Evolutionary conservation across 140 eudicot species (phyloP).

Genomic region (Flaveria floridana): DNA sequence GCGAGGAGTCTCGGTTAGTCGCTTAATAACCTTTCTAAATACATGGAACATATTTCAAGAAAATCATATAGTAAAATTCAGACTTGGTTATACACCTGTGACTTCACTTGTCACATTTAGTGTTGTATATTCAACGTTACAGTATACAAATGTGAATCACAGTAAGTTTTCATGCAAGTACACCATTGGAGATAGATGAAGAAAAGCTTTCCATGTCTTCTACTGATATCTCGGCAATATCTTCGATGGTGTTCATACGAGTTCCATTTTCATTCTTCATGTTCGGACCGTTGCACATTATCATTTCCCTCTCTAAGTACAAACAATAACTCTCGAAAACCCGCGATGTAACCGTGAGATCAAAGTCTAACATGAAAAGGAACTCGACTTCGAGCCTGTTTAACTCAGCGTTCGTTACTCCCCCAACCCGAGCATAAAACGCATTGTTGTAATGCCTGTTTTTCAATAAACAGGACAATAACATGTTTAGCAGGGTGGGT

Average conservation of each 20-base stretch:
- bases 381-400: conserved; percentile 79
- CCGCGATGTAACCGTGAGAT: conserved; percentile 60
- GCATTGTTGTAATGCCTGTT: conserved; percentile 90
- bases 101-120: not conserved
- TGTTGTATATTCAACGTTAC: conserved; percentile 9
- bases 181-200: conserved; percentile 42
- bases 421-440: conserved; percentile 92
- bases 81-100: not conserved
- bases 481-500: not conserved
- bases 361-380: conserved; percentile 76
- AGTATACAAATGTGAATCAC: not conserved
- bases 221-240: conserved; percentile 57
- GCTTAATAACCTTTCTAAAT: conserved; percentile 32
- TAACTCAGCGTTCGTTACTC: conserved; percentile 72
- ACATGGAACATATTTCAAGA: conserved; percentile 5
- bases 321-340: conserved; percentile 83
- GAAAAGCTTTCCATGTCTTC: conserved; percentile 63
- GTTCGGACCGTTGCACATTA: conserved; percentile 38
- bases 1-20: conserved; percentile 65
- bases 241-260: conserved; percentile 48
- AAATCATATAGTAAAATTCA: not conserved
- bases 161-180: conserved; percentile 25
- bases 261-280: conserved; percentile 43
- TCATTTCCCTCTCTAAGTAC: conserved; percentile 73
- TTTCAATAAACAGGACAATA: not conserved